phyloP scores from a whole-genome alignment of 164 flowering plant genomes.

The Annona cherimola region DNA sequence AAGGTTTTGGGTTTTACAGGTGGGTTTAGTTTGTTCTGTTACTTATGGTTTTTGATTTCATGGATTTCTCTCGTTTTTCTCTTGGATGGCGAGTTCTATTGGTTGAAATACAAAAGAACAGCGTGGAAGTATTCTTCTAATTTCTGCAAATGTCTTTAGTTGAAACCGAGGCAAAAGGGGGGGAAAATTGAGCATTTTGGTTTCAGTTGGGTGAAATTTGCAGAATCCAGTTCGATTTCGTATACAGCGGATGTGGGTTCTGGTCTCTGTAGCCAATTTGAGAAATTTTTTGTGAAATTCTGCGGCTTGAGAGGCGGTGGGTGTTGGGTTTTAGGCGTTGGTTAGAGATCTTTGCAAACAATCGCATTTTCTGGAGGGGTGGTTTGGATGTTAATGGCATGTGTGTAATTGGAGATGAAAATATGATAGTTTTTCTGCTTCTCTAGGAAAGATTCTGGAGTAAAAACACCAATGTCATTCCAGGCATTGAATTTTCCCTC shows the following conservation, averaged over 20 bases:
- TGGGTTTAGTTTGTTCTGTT: background rate
- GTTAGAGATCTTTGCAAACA: background rate
- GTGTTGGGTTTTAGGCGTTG: conserved; percentile 5
- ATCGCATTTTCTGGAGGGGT: background rate
- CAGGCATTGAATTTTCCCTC: conserved; percentile 22
- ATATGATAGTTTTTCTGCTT: background rate
- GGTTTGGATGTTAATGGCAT: background rate
- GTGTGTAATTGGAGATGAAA: background rate
- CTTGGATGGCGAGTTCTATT: no score
- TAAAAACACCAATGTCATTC: conserved; percentile 24
- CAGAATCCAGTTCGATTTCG: background rate
- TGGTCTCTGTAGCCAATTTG: background rate
- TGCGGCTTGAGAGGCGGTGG: background rate
- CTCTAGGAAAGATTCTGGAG: background rate
- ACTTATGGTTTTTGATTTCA: background rate
- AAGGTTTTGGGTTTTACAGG: conserved; percentile 2
- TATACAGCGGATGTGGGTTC: background rate
- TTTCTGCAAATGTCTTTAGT: no score
- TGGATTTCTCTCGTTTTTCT: background rate
- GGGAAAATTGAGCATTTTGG: conserved; percentile 3
- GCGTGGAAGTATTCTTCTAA: no score
- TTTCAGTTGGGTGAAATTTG: background rate
- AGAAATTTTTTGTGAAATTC: background rate
- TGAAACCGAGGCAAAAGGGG: no score
- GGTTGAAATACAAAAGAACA: no score